Percentiles rank a stretch among this genome's conserved stretches.
Evolutionary conservation across 768 basidiomycete species (phyloP).

Genomic region (Serendipita sp.): DNA sequence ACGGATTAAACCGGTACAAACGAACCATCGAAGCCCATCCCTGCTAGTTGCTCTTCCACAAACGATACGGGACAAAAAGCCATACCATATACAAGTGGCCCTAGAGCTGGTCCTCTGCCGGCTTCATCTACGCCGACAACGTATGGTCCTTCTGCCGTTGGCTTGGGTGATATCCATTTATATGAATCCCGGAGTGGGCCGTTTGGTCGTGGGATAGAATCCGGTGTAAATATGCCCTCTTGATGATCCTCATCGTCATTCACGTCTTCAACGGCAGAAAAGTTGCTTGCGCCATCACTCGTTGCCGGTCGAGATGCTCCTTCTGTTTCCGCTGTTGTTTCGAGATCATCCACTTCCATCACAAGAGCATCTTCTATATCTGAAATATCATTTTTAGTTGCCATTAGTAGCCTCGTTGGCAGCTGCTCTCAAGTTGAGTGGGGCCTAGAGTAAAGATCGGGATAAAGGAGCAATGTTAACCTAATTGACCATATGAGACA

Average conservation of each 20-base stretch:
- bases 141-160: constrained; percentile 60
- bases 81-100: constrained; percentile 89
- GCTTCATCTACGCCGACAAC: constrained; percentile 94
- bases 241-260: background rate
- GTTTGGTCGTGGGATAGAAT: constrained; percentile 44
- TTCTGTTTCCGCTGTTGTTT: background rate
- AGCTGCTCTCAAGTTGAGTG: no score
- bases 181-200: constrained; percentile 51
- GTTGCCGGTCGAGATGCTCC: background rate
- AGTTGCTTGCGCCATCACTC: background rate
- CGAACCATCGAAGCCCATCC: constrained; percentile 81
- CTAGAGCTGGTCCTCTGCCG: constrained; percentile 87
- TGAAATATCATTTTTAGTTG: background rate
- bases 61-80: constrained; percentile 82
- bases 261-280: background rate
- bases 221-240: background rate
- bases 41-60: constrained; percentile 44
- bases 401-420: no score
- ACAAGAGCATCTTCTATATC: background rate
- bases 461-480: no score
- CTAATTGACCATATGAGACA: no score
- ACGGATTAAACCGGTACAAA: constrained; percentile 27
- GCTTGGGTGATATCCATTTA: constrained; percentile 57
- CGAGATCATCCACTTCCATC: background rate
- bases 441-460: no score